Base-by-base conservation (phyloP, 805 yeast genomes). In the Metschnikowia koreensis region DNA sequence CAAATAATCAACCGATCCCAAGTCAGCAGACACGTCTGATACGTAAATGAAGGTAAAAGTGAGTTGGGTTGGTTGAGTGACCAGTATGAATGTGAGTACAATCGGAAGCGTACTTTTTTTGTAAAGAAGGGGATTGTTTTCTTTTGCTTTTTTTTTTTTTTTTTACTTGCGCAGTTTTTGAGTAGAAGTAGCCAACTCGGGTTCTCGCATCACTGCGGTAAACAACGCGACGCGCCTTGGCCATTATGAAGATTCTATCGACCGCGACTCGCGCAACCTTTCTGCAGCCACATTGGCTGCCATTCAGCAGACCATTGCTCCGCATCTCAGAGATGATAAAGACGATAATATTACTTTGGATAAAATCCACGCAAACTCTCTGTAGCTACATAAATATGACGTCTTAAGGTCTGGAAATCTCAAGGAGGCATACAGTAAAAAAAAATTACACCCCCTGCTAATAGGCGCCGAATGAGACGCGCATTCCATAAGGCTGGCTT, bases 181-280 rank as follows among this genome's bases (percentile, higher is more conserved):
- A 42, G 38, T 40, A 17, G 49, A 22, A 38, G 26, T 38, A 15
- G 41, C 43, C 38, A 40, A 45, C 13, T 41, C 11, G 29, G 38
- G 9, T 33, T 33, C 40, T 44, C 52, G 52, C 52, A 40, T 44
- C 46, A 16, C 39, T 46, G 41, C 50, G 31, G 52, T 58, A 58
- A 58, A 58, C 61, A 58, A 58, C 60, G 61, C 61, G 61, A 56
- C 59, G 56, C 61, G 61, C 39, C 50, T 44, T 31, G 37, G 29
- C 26, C 41, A 22, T 22, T 22, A 22, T 22, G 42, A 38, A 22
- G 41, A 27, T 13, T 36, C 31, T 46, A 47, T 46, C 46, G 28
- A 41, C 33, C 52, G 52, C 46, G 39, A 27, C 42, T 38, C 50
- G 50, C 46, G 46, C 41, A 6, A 29, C 38, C 33, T n/a, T 6